phyloP scores from a whole-genome alignment of 345 rosid genomes.

The Triadica sebifera region DNA sequence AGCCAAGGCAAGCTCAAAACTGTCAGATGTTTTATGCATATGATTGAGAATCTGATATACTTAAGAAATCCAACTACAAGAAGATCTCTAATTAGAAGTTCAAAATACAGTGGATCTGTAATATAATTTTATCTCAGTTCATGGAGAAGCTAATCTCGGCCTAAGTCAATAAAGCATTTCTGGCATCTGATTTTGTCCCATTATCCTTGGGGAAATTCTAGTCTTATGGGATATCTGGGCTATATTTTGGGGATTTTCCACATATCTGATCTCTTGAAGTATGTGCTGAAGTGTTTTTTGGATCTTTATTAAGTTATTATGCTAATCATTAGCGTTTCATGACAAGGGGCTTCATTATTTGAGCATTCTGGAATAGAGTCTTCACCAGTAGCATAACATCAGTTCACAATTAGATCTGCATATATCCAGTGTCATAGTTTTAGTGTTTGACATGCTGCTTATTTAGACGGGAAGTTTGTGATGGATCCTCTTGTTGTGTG shows the following conservation, averaged over 20 bases:
- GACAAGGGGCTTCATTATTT: constrained; percentile 37
- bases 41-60: constrained; percentile 46
- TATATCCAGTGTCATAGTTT: constrained; percentile 18
- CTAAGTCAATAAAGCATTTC: constrained; percentile 28
- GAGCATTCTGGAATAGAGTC: constrained; percentile 32
- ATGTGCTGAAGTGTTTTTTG: background rate
- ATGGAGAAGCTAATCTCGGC: constrained; percentile 47
- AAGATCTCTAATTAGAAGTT: constrained; percentile 40
- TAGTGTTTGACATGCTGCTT: constrained; percentile 36
- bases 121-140: constrained; percentile 15
- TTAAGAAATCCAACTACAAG: constrained; percentile 34
- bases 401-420: constrained; percentile 20
- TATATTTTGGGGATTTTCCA: constrained; percentile 24
- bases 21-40: constrained; percentile 51
- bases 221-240: constrained; percentile 36
- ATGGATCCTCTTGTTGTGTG: constrained; percentile 46
- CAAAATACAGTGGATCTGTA: constrained; percentile 30
- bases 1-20: constrained; percentile 94
- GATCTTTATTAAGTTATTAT: constrained; percentile 6
- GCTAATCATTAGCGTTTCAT: constrained; percentile 28
- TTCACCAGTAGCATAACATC: constrained; percentile 29
- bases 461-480: constrained; percentile 33
- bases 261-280: constrained; percentile 23
- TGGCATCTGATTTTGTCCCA: constrained; percentile 25
- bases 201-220: constrained; percentile 28